Percentiles rank a stretch among this genome's conserved stretches.
phyloP scores from a whole-genome alignment of 2,329 filamentous ascomycete genomes.

The Rosellinia necatrix region DNA sequence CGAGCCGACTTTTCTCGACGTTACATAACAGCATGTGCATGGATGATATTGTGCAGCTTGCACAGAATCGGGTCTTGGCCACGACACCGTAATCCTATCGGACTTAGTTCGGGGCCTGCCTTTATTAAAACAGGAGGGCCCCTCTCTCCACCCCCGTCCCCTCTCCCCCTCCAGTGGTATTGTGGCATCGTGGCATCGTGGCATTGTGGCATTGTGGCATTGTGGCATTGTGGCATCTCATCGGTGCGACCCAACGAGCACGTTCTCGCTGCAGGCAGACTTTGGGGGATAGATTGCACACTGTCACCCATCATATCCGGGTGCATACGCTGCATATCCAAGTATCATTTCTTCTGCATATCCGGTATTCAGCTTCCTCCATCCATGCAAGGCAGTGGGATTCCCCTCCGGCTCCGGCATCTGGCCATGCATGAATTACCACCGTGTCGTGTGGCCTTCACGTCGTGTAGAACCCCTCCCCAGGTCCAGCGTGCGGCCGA shows the following conservation, averaged over 20 bases:
- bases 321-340: not conserved
- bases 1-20: constrained; percentile 16
- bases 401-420: constrained; percentile 24
- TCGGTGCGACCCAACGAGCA: constrained; percentile 26
- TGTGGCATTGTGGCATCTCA: constrained; percentile 7
- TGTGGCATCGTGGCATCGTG: constrained; percentile 22
- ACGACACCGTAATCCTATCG: constrained; percentile 22
- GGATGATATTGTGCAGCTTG: constrained; percentile 12
- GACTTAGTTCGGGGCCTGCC: constrained; percentile 26
- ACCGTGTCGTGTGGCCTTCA: constrained; percentile 13
- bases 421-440: constrained; percentile 25
- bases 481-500: constrained; percentile 13
- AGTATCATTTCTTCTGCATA: not conserved
- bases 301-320: constrained; percentile 19
- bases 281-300: constrained; percentile 16
- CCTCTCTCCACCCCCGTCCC: no score
- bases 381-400: constrained; percentile 21
- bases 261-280: constrained; percentile 27
- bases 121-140: constrained; percentile 13
- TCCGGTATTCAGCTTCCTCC: constrained; percentile 8
- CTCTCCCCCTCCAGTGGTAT: no score
- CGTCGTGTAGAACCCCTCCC: constrained; percentile 9
- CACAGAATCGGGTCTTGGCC: constrained; percentile 20
- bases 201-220: constrained; percentile 13
- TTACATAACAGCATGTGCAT: constrained; percentile 21